A percentile compares a stretch with the other conserved stretches of the same genome.
These are phyloP conservation scores for Gleditsia sinensis DNA, from an alignment of 306 rosid genomes.

Conservation along the genomic window DNA sequence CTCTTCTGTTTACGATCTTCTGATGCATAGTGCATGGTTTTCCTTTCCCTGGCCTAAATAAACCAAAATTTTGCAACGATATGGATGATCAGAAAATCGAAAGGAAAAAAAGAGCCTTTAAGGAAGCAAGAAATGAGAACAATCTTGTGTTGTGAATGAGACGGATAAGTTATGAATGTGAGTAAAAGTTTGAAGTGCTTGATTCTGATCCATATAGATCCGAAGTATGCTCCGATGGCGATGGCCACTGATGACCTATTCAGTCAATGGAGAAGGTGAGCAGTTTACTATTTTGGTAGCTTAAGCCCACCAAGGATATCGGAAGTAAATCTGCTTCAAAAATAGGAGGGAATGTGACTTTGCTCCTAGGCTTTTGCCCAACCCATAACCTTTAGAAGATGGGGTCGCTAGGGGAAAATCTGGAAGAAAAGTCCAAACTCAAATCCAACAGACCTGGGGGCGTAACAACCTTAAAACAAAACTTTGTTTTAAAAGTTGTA, in stretches of 20 bases:
- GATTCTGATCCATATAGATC: neutral
- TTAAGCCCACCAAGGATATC: neutral
- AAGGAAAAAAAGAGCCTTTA: neutral
- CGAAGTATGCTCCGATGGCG: neutral
- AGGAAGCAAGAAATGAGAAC: neutral
- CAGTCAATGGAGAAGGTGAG: no score
- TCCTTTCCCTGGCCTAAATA: conserved; percentile 10
- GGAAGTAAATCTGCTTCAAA: neutral
- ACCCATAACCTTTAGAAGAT: no score
- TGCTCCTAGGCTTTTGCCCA: no score
- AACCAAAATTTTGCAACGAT: conserved; percentile 20
- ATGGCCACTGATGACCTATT: no score
- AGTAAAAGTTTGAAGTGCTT: neutral
- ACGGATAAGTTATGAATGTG: neutral
- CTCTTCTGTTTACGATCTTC: conserved; percentile 29
- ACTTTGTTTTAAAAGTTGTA: no score
- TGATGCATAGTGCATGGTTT: conserved; percentile 33
- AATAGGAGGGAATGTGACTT: no score
- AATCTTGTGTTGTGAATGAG: neutral
- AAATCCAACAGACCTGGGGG: no score
- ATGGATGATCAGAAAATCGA: no score
- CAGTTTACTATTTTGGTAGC: no score
- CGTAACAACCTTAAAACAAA: no score
- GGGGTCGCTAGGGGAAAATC: no score
- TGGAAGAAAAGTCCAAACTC: no score